Percentiles rank a stretch among this genome's conserved stretches.
Conservation (phyloP, 1,284 basidiomycete species). For the Malassezia sympodialis region DNA sequence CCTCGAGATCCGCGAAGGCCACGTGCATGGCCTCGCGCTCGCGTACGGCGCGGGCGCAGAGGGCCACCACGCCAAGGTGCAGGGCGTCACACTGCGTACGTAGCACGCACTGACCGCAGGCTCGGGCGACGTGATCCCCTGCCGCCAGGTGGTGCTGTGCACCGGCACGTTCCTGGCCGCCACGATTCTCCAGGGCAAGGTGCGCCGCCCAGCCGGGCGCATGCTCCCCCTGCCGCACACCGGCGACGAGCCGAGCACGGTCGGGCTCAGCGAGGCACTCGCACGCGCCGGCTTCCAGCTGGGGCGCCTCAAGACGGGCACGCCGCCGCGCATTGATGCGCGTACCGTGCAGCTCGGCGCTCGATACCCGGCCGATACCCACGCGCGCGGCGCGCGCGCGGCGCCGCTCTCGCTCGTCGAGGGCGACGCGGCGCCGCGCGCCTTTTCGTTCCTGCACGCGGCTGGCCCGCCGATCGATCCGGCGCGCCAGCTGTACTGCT, state of each 20-base stretch:
- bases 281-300: slow-evolving; percentile 66
- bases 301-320: slow-evolving; percentile 75
- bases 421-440: slow-evolving; percentile 22
- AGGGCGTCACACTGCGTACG: slow-evolving; percentile 55
- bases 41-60: slow-evolving; percentile 49
- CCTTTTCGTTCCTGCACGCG: slow-evolving; percentile 29
- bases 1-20: slow-evolving; percentile 62
- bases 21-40: slow-evolving; percentile 68
- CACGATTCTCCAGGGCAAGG: slow-evolving; percentile 74
- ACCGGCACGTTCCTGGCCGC: slow-evolving; percentile 83
- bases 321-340: slow-evolving; percentile 67
- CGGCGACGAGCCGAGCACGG: slow-evolving; percentile 45
- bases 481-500: slow-evolving; percentile 65
- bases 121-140: slow-evolving; percentile 63
- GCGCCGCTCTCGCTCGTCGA: slow-evolving; percentile 16
- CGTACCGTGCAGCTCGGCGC: slow-evolving; percentile 59
- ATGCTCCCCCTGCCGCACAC: slow-evolving; percentile 62
- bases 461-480: slow-evolving; percentile 23
- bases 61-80: slow-evolving; percentile 54
- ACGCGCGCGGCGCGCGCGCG: slow-evolving; percentile 10
- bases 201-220: slow-evolving; percentile 70
- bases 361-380: slow-evolving; percentile 15
- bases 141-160: slow-evolving; percentile 71
- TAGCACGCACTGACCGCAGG: slow-evolving; percentile 54
- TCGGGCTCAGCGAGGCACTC: slow-evolving; percentile 66